phyloP scores from a whole-genome alignment of 257 asterid species.

The Fraxinus excelsior region DNA sequence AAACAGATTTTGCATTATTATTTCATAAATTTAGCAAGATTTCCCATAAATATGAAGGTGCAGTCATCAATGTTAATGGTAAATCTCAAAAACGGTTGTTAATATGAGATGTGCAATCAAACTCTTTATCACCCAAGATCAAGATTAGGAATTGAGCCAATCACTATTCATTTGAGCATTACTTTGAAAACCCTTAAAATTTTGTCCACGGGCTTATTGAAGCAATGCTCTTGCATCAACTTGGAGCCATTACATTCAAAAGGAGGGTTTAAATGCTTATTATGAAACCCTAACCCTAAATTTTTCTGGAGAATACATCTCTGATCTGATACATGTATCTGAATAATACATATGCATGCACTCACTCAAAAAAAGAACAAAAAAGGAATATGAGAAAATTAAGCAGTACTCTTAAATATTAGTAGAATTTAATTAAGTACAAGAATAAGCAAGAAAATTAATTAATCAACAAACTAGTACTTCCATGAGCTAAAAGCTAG shows the following conservation, averaged over 20 bases:
- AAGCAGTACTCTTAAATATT: background rate
- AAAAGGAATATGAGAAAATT: background rate
- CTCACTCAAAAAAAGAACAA: background rate
- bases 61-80: no score
- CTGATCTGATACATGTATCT: background rate
- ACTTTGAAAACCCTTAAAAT: background rate
- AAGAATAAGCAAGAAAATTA: background rate
- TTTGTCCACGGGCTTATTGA: background rate
- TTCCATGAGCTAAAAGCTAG: constrained; percentile 24
- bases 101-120: background rate
- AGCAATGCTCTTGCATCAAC: background rate
- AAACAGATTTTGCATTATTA: no score
- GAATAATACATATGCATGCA: background rate
- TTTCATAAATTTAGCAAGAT: background rate
- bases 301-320: background rate
- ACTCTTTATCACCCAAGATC: background rate
- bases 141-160: background rate
- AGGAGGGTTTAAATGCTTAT: background rate
- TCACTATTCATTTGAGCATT: background rate
- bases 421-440: constrained; percentile 14
- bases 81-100: background rate
- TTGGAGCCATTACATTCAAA: background rate
- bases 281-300: constrained; percentile 47
- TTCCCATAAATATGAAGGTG: no score
- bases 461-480: constrained; percentile 4